phyloP scores from a whole-genome alignment of 2,329 filamentous ascomycete species.

The Trichoderma atrobrunneum region DNA sequence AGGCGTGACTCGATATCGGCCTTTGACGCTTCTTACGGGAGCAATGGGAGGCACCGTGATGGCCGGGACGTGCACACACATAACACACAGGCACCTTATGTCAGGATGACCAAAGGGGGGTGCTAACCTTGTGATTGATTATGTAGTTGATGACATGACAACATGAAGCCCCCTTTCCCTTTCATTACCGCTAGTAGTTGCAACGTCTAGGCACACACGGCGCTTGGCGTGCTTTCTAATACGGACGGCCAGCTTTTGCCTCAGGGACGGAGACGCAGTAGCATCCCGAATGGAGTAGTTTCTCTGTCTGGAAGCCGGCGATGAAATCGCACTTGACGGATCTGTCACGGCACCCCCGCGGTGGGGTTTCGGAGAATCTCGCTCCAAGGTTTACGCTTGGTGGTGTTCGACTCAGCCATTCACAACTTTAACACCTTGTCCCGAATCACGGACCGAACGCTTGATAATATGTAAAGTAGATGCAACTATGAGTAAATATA shows the following conservation, averaged over 20 bases:
- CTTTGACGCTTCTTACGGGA: neutral
- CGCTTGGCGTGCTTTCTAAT: neutral
- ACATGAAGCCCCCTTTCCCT: neutral
- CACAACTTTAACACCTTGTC: neutral
- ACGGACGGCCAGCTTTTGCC: neutral
- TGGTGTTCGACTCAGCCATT: neutral
- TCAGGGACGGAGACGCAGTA: neutral
- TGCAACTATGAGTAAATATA: neutral
- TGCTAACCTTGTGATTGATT: neutral
- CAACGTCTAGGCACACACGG: neutral
- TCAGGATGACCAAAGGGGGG: neutral
- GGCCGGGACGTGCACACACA: neutral
- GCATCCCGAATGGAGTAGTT: neutral
- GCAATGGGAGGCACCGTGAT: constrained; percentile 11
- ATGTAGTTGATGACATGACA: neutral
- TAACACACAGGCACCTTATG: neutral
- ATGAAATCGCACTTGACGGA: neutral
- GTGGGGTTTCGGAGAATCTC: constrained; percentile 17
- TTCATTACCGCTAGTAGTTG: neutral
- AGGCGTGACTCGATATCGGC: neutral
- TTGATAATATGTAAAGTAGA: neutral
- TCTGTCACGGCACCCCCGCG: constrained; percentile 13
- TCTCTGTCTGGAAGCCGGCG: neutral
- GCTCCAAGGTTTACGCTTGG: neutral
- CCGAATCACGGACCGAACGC: neutral